phyloP scores from a whole-genome alignment of 352 stramenopile genomes.

The Phytophthora cajani region DNA sequence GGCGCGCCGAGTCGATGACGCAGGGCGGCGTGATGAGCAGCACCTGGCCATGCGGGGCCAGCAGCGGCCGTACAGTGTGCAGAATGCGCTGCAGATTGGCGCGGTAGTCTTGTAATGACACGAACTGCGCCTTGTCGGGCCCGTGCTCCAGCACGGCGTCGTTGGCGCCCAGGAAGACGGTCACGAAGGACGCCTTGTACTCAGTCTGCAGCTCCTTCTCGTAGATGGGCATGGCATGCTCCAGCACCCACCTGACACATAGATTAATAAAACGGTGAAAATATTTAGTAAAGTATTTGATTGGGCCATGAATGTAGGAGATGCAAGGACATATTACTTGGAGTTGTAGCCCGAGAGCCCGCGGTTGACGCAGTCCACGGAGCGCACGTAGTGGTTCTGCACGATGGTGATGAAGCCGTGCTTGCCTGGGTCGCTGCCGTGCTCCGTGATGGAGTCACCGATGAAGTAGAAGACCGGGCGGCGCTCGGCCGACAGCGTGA shows the following conservation, averaged over 20 bases:
- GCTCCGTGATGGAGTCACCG: constrained; percentile 74
- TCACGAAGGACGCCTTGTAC: constrained; percentile 47
- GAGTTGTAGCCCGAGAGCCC: constrained; percentile 68
- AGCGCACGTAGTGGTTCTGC: constrained; percentile 59
- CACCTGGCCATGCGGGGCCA: constrained; percentile 31
- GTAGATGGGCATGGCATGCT: constrained; percentile 41
- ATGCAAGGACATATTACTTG: constrained; percentile 23
- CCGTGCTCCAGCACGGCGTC: constrained; percentile 57
- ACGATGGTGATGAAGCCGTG: constrained; percentile 56
- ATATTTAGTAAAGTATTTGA: neutral
- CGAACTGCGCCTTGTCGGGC: constrained; percentile 44
- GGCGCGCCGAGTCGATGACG: constrained; percentile 47
- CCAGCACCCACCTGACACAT: constrained; percentile 38
- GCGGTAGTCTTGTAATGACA: constrained; percentile 53
- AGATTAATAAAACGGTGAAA: neutral
- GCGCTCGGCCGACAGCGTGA: constrained; percentile 29
- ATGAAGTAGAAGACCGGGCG: constrained; percentile 57
- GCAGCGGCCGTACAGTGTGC: constrained; percentile 26
- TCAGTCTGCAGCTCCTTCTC: constrained; percentile 40
- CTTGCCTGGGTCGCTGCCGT: constrained; percentile 37
- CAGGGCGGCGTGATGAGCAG: constrained; percentile 46
- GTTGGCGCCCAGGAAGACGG: constrained; percentile 70
- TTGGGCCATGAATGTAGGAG: too few relatives aligned
- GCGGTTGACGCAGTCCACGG: constrained; percentile 61
- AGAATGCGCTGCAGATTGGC: constrained; percentile 51